Conservation (phyloP, 2,329 filamentous ascomycete species). For the Trichothecium roseum region DNA sequence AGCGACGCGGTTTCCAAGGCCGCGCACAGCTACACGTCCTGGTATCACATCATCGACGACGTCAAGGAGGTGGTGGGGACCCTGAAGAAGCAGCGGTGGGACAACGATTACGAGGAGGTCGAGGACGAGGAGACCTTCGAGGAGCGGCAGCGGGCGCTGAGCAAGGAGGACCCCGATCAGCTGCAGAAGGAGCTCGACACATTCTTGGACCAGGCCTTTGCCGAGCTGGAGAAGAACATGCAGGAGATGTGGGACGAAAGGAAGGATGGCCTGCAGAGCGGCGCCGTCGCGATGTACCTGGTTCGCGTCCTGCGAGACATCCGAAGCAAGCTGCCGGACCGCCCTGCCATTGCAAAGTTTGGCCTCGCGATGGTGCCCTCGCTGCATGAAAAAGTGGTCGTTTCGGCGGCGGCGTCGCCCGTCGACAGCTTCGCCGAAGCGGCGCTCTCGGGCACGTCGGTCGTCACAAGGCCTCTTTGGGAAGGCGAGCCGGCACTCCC, state of each 20-base stretch:
- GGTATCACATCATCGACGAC: constrained; percentile 64
- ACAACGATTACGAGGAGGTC: constrained; percentile 62
- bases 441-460: constrained; percentile 31
- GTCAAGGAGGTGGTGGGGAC: constrained; percentile 52
- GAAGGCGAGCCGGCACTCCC: constrained; percentile 68
- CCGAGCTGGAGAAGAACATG: constrained; percentile 46
- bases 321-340: constrained; percentile 51
- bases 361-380: constrained; percentile 49
- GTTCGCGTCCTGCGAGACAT: constrained; percentile 67
- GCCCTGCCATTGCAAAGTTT: constrained; percentile 40
- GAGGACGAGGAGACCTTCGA: constrained; percentile 65
- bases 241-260: constrained; percentile 36
- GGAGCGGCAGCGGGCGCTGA: constrained; percentile 54
- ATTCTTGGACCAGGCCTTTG: constrained; percentile 46
- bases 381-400: constrained; percentile 53
- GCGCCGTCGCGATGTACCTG: constrained; percentile 52
- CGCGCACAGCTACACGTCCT: constrained; percentile 55
- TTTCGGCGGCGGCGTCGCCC: constrained; percentile 36
- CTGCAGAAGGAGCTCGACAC: constrained; percentile 49
- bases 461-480: constrained; percentile 63
- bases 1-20: constrained; percentile 55
- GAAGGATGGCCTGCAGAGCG: constrained; percentile 34
- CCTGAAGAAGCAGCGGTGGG: constrained; percentile 61
- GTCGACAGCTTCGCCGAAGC: constrained; percentile 35
- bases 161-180: constrained; percentile 58